Conservation (phyloP, 805 yeast genomes). For the Jamesozyma spencerorum region DNA sequence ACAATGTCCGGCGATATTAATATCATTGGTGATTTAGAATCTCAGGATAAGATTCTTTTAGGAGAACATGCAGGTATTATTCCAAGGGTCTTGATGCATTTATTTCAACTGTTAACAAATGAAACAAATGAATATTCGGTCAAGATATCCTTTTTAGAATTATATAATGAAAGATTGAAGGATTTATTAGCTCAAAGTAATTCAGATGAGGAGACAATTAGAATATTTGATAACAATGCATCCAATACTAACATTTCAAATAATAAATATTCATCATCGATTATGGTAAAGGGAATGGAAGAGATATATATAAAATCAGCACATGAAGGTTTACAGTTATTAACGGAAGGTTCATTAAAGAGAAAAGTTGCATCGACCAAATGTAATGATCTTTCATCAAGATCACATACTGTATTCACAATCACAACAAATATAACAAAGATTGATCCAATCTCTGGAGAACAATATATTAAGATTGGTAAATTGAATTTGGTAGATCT, state of each 20-base stretch:
- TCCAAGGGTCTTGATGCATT: constrained; percentile 46
- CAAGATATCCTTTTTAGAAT: constrained; percentile 65
- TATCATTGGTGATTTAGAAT: constrained; percentile 29
- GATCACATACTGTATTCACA: constrained; percentile 76
- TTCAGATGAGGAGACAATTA: constrained; percentile 32
- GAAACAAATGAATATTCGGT: constrained; percentile 48
- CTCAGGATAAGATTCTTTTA: constrained; percentile 19
- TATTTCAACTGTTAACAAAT: constrained; percentile 41
- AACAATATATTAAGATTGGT: constrained; percentile 44
- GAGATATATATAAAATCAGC: constrained; percentile 43
- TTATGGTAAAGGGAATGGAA: constrained; percentile 49
- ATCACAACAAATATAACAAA: constrained; percentile 50
- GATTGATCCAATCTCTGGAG: constrained; percentile 38
- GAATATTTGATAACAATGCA: constrained; percentile 40
- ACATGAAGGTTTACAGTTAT: constrained; percentile 40
- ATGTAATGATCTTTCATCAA: constrained; percentile 65
- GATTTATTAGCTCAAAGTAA: constrained; percentile 45
- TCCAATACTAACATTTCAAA: background rate
- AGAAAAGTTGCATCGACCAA: constrained; percentile 73
- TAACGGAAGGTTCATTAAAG: constrained; percentile 49
- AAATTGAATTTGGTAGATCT: constrained; percentile 84
- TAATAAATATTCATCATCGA: constrained; percentile 22
- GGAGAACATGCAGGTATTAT: constrained; percentile 51
- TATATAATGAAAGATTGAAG: constrained; percentile 71
- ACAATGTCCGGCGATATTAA: constrained; percentile 64